These are phyloP conservation scores for Scedosporium apiospermum DNA, from an alignment of 2,329 filamentous ascomycete genomes.

Conservation along the genomic window DNA sequence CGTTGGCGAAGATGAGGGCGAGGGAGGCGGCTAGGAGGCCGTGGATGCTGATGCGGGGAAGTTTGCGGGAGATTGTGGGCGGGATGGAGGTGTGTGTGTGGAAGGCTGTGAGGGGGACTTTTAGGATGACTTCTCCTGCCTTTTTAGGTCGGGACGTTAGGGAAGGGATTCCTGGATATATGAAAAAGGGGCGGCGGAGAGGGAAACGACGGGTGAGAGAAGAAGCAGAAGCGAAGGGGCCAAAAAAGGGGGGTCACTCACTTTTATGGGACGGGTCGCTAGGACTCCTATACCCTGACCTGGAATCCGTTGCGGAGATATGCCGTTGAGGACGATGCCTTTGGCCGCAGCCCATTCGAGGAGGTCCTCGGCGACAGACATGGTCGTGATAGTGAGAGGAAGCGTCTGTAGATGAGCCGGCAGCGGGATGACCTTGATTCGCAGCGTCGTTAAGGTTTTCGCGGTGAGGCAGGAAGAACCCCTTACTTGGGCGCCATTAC, in stretches of 20 bases:
- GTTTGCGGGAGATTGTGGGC: conserved; percentile 36
- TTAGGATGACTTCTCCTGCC: conserved; percentile 46
- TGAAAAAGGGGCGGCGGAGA: too few species aligned
- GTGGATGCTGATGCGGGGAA: conserved; percentile 52
- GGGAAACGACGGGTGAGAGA: too few species aligned
- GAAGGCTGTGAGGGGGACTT: conserved; percentile 54
- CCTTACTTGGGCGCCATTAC: too few species aligned
- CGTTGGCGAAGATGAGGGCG: conserved; percentile 36
- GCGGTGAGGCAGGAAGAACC: too few species aligned
- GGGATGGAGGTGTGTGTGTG: conserved; percentile 55
- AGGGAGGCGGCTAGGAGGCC: conserved; percentile 64
- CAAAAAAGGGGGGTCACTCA: conserved; percentile 30
- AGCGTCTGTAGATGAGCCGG: neutral
- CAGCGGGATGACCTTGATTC: too few species aligned
- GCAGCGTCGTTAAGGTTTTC: too few species aligned
- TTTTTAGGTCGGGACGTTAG: conserved; percentile 10
- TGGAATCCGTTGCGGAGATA: conserved; percentile 57
- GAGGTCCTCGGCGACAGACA: neutral
- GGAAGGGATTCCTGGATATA: neutral
- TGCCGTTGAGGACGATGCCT: conserved; percentile 58
- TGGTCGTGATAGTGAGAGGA: neutral
- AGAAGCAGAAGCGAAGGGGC: too few species aligned
- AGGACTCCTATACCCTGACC: conserved; percentile 72
- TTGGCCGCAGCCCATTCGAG: conserved; percentile 52
- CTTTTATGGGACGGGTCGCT: conserved; percentile 56